These are phyloP conservation scores for Phragmites australis DNA, from an alignment of 176 grass and related monocot species.

Conservation along the genomic window DNA sequence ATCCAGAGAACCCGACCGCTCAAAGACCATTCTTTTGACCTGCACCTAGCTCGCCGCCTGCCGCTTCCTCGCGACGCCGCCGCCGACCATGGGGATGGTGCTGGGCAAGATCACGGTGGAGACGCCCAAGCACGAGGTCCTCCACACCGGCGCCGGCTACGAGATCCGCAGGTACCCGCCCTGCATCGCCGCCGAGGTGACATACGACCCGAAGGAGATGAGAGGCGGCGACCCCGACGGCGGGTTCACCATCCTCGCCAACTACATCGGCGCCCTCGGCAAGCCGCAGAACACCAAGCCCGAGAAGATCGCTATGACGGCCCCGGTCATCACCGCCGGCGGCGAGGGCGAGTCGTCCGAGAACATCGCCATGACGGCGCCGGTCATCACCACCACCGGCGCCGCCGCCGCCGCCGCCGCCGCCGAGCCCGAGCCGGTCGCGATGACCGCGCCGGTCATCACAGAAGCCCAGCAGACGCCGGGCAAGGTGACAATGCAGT, in stretches of 20 bases:
- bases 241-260: slow-evolving; percentile 76
- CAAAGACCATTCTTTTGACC: background rate
- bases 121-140: slow-evolving; percentile 84
- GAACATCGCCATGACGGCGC: slow-evolving; percentile 84
- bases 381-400: slow-evolving; percentile 53
- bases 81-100: slow-evolving; percentile 64
- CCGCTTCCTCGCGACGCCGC: background rate
- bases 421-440: slow-evolving; percentile 54
- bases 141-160: slow-evolving; percentile 72
- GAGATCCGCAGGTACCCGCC: slow-evolving; percentile 83
- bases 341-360: slow-evolving; percentile 11
- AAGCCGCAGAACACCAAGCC: slow-evolving; percentile 72
- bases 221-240: slow-evolving; percentile 68
- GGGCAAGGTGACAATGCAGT: slow-evolving; percentile 71
- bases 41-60: background rate
- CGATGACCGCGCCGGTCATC: slow-evolving; percentile 81
- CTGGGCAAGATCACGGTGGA: slow-evolving; percentile 86
- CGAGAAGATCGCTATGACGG: slow-evolving; percentile 87
- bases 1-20: background rate
- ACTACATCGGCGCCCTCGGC: slow-evolving; percentile 89
- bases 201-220: slow-evolving; percentile 73
- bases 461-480: slow-evolving; percentile 33
- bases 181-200: slow-evolving; percentile 74
- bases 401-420: background rate
- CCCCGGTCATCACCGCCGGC: slow-evolving; percentile 64